phyloP scores from a whole-genome alignment of 805 yeast genomes.

The Kazachstania bromeliacearum region DNA sequence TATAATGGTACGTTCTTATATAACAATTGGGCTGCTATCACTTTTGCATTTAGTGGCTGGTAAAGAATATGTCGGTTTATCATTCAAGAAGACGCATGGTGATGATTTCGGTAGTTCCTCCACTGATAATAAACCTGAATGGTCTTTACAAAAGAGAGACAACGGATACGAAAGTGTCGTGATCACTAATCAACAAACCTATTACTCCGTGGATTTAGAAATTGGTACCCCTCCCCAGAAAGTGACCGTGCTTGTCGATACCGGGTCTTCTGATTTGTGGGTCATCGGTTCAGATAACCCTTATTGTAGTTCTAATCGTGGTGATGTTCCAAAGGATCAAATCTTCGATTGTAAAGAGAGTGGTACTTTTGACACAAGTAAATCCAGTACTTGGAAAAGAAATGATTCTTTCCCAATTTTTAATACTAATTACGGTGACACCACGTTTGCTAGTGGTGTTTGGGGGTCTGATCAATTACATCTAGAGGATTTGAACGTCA shows the following conservation, averaged over 20 bases:
- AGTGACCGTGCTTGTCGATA: constrained; percentile 42
- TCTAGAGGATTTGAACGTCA: constrained; percentile 43
- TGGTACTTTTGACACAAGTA: constrained; percentile 32
- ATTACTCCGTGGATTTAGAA: constrained; percentile 33
- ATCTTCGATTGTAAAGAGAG: constrained; percentile 28
- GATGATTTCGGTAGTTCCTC: constrained; percentile 5
- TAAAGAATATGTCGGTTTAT: constrained; percentile 2
- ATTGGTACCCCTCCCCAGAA: constrained; percentile 39
- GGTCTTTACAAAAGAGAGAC: constrained; percentile 7
- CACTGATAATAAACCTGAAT: constrained; percentile 3
- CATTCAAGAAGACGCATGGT: constrained; percentile 19
- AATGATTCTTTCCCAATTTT: constrained; percentile 31
- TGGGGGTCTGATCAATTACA: constrained; percentile 39
- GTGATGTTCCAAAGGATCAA: background rate
- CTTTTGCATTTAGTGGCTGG: too few species aligned
- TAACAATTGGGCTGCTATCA: too few species aligned
- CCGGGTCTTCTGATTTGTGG: constrained; percentile 65
- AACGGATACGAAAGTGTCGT: constrained; percentile 7
- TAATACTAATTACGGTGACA: constrained; percentile 43
- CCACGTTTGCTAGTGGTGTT: constrained; percentile 38
- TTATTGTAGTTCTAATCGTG: constrained; percentile 13
- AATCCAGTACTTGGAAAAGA: constrained; percentile 28
- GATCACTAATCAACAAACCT: constrained; percentile 33
- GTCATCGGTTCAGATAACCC: constrained; percentile 32
- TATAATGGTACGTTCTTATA: too few species aligned